A percentile compares a stretch with the other conserved stretches of the same genome.
Evolutionary conservation across 208 protist genomes (phyloP).

Genomic region (Naegleria lovaniensis): DNA sequence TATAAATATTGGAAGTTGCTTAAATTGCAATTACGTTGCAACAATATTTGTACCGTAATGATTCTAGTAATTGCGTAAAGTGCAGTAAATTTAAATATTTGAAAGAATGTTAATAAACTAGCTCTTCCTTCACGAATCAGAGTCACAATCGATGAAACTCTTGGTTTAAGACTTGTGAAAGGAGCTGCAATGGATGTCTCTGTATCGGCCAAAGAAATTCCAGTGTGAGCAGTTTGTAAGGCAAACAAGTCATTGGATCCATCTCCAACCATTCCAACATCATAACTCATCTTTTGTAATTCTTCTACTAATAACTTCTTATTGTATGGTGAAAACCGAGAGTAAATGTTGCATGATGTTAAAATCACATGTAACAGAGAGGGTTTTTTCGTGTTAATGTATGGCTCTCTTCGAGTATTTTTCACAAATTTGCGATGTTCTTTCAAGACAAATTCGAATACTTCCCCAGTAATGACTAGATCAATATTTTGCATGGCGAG

Average conservation of each 20-base stretch:
- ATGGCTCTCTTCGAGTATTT: neutral
- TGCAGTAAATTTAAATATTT: slow-evolving; percentile 40
- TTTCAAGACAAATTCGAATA: neutral
- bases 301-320: neutral
- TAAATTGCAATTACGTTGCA: neutral
- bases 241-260: neutral
- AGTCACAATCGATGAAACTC: slow-evolving; percentile 10
- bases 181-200: slow-evolving; percentile 39
- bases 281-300: neutral
- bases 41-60: neutral
- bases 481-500: neutral
- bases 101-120: slow-evolving; percentile 31
- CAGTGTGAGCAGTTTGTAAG: neutral
- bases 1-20: slow-evolving; percentile 14
- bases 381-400: neutral
- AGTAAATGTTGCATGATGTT: neutral
- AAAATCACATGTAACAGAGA: neutral
- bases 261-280: slow-evolving; percentile 20
- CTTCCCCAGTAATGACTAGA: neutral
- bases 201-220: slow-evolving; percentile 25
- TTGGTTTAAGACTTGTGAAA: slow-evolving; percentile 26
- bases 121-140: slow-evolving; percentile 31
- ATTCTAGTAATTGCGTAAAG: slow-evolving; percentile 36
- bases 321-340: neutral
- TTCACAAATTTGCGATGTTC: neutral